Conservation (phyloP, 2,329 filamentous ascomycete species). For the Fusarium sp. region DNA sequence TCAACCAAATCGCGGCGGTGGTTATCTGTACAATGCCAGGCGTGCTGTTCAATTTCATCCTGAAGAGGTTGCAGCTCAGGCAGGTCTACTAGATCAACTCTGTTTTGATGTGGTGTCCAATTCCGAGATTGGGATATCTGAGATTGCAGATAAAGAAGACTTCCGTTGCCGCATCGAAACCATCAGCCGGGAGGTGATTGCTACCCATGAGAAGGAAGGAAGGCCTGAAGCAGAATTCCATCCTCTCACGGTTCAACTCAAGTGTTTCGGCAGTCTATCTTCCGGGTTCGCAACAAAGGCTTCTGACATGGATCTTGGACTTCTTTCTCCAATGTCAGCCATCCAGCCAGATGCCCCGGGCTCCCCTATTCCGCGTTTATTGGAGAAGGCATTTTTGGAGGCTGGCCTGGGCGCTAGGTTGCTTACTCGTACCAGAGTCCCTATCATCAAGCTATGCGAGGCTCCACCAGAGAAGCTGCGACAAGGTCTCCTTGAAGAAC, state of each 20-base stretch:
- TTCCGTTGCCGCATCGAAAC: conserved; percentile 75
- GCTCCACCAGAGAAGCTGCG: conserved; percentile 72
- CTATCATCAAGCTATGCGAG: conserved; percentile 89
- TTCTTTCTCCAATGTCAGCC: conserved; percentile 73
- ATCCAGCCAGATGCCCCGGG: conserved; percentile 65
- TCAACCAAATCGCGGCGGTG: conserved; percentile 28
- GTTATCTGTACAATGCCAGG: conserved; percentile 40
- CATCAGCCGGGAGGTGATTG: conserved; percentile 71
- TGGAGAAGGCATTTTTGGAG: conserved; percentile 81
- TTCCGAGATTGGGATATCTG: conserved; percentile 71
- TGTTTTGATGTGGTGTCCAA: conserved; percentile 60
- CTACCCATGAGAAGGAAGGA: conserved; percentile 60
- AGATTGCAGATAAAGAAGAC: conserved; percentile 76
- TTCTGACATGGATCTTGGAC: conserved; percentile 91
- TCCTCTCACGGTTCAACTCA: conserved; percentile 70
- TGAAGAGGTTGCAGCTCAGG: conserved; percentile 64
- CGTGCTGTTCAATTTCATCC: conserved; percentile 49
- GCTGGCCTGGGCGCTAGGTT: conserved; percentile 80
- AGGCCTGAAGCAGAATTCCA: conserved; percentile 61
- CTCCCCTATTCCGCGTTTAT: conserved; percentile 75
- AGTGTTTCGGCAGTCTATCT: conserved; percentile 83
- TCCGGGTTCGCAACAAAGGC: conserved; percentile 88
- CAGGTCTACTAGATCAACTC: conserved; percentile 61
- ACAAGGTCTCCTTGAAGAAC: conserved; percentile 70
- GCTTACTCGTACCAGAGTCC: conserved; percentile 81